Percentiles rank a stretch among this genome's conserved stretches.
phyloP scores from a whole-genome alignment of 257 asterid species.

The Solanum chilense region DNA sequence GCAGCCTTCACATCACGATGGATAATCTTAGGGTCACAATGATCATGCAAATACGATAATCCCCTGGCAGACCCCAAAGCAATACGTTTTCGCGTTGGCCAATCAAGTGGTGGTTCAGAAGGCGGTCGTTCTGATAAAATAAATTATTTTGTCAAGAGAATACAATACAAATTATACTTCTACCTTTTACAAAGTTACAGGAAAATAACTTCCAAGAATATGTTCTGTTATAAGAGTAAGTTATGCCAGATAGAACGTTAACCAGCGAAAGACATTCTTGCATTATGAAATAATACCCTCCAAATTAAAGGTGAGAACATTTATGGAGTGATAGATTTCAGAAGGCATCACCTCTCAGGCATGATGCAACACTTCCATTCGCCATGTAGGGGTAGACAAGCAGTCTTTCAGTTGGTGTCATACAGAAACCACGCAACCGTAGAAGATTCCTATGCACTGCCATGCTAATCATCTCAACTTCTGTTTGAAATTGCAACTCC shows the following conservation, averaged over 20 bases:
- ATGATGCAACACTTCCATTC: conserved; percentile 50
- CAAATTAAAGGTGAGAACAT: not conserved
- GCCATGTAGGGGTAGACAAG: conserved; percentile 52
- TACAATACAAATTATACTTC: not conserved
- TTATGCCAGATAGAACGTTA: not conserved
- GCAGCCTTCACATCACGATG: conserved; percentile 56
- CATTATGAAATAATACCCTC: not conserved
- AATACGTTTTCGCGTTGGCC: conserved; percentile 42
- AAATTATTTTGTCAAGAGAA: not conserved
- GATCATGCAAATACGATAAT: conserved; percentile 43
- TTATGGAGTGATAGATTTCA: not conserved
- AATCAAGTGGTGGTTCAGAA: conserved; percentile 37
- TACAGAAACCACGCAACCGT: conserved; percentile 41
- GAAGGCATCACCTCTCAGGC: conserved; percentile 31
- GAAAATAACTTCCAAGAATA: not conserved
- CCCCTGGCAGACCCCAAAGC: conserved; percentile 53
- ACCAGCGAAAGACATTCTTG: not conserved
- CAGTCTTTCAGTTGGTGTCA: conserved; percentile 47
- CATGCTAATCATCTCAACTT: conserved; percentile 54
- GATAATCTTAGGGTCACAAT: conserved; percentile 45
- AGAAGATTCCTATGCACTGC: conserved; percentile 48
- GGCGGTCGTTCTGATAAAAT: conserved; percentile 31
- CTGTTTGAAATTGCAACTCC: conserved; percentile 51
- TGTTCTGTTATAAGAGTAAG: not conserved
- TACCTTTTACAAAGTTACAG: not conserved